A percentile compares a stretch with the other conserved stretches of the same genome.
These are phyloP conservation scores for Cordyceps cicadae DNA, from an alignment of 2,329 filamentous ascomycete genomes.

Conservation along the genomic window DNA sequence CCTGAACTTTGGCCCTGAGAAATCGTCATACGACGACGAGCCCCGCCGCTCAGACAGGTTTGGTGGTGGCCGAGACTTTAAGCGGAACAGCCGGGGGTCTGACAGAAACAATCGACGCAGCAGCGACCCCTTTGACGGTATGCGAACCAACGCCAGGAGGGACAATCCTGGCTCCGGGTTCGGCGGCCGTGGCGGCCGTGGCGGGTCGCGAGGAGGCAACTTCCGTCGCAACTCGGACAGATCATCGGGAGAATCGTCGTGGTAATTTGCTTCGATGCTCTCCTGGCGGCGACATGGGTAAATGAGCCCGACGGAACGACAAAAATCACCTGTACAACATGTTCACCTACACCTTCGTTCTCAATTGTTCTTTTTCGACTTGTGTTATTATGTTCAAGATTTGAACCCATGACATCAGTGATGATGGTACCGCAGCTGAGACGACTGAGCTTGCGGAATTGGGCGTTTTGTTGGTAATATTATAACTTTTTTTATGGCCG, in stretches of 20 bases:
- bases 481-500: neutral
- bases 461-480: neutral
- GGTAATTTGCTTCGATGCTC: neutral
- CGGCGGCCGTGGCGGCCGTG: neutral
- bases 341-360: neutral
- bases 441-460: neutral
- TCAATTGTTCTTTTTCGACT: neutral
- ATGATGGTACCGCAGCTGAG: neutral
- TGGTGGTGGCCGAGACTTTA: neutral
- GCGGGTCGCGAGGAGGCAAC: neutral
- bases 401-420: neutral
- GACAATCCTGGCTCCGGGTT: constrained; percentile 8
- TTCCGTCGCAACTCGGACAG: neutral
- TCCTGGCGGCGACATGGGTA: neutral
- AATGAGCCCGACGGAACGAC: neutral
- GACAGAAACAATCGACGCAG: neutral
- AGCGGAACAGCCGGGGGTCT: neutral
- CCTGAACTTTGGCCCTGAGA: constrained; percentile 26
- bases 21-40: neutral
- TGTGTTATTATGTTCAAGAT: constrained; percentile 9
- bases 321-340: constrained; percentile 6
- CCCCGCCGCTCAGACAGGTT: constrained; percentile 12
- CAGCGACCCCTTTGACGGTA: constrained; percentile 18
- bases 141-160: constrained; percentile 12
- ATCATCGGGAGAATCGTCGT: neutral